These are phyloP conservation scores for Orobanche coerulescens DNA, from an alignment of 257 asterid species.

Conservation along the genomic window DNA sequence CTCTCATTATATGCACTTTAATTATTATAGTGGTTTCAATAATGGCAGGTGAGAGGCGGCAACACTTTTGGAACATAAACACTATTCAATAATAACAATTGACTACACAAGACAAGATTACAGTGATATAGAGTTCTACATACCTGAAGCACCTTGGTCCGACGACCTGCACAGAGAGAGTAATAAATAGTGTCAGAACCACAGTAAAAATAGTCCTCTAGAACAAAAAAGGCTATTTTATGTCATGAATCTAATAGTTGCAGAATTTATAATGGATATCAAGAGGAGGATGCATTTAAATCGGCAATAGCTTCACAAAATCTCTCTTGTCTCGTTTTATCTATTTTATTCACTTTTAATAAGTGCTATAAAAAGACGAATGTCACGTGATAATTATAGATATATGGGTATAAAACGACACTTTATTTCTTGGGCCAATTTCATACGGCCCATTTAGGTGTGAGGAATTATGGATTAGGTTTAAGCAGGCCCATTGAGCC, in stretches of 20 bases:
- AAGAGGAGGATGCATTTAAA: too few species aligned
- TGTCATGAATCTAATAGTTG: neutral
- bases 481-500: too few species aligned
- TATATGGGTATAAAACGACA: too few species aligned
- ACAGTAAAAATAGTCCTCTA: neutral
- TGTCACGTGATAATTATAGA: too few species aligned
- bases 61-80: too few species aligned
- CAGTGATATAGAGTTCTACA: constrained; percentile 8
- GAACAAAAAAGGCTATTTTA: neutral
- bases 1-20: neutral
- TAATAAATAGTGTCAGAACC: constrained; percentile 27
- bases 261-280: neutral
- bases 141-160: constrained; percentile 72
- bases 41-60: neutral
- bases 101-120: neutral
- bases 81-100: neutral
- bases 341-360: too few species aligned
- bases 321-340: too few species aligned
- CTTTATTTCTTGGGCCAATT: too few species aligned
- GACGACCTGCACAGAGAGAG: constrained; percentile 54
- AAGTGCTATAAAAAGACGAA: too few species aligned
- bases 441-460: too few species aligned
- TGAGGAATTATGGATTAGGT: too few species aligned
- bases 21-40: neutral
- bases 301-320: too few species aligned